Evolutionary conservation across 768 basidiomycete species (phyloP), one percentile per base, ranked within the genome.

Genomic region (Termitomyces sp.): DNA sequence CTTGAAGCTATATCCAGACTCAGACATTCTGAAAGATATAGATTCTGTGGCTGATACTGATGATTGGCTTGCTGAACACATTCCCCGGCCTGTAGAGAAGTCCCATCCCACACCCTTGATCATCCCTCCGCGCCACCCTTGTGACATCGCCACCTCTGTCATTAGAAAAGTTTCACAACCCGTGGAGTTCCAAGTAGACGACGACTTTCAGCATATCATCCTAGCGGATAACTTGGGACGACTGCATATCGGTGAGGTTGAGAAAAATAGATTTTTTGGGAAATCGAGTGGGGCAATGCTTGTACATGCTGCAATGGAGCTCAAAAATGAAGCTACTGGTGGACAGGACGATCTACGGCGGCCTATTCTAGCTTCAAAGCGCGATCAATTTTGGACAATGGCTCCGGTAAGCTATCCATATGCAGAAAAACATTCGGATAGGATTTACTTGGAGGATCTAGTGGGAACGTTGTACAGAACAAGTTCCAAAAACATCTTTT

Each of bases 1-100:
- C 37, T 35, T 42, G 42, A 41, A 88, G 87, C 73, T 89, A 44
- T 84, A 80, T 61, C 86, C 87, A 12, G 83, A 87, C 49, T 79
- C 81, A 44, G 79, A 84, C 52, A 76, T 86, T 32, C 75, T 83
- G 21, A 77, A 76, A 55, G 83, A 88, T 61, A 70, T 88, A 10
- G 82, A 72, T 19, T 60, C 66, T n/a, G 61, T 43, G 17, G 42
- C 35, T 19, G 60, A 65, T 21, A 51, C 47, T 17, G 64, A 65
- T 48, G 57, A 44, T 3, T 61, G 57, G 60, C 57, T 57, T 25
- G 27, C 41, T 5, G 46, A 55, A 39, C 42, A 41, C 11, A 7
- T 42, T 30, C 51, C 56, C 41, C 59, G 25, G 12, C 19, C 21
- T 19, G 41, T 35, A 17, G 30, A 37, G 17, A 51, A 60, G 56